A percentile compares a stretch with the other conserved stretches of the same genome.
These are phyloP conservation scores for Cutaneotrichosporon curvatum DNA, from an alignment of 1,284 basidiomycete species.

Conservation along the genomic window DNA sequence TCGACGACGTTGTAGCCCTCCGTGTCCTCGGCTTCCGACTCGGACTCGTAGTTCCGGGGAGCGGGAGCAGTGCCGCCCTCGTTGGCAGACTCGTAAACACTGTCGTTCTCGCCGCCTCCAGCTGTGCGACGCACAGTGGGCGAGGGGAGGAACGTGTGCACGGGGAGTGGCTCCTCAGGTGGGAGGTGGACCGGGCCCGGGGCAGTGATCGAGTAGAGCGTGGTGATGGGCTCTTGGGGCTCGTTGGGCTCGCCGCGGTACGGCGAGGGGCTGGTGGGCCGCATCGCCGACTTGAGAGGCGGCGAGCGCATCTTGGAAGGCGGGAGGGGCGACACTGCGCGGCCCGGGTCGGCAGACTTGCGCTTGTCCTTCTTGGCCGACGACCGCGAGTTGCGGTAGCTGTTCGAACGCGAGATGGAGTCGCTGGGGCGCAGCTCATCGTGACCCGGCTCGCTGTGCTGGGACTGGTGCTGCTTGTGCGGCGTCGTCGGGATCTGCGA, in stretches of 20 bases:
- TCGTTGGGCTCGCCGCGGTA: neutral
- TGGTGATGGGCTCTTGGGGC: constrained; percentile 12
- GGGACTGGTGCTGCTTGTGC: neutral
- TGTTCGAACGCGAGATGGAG: constrained; percentile 25
- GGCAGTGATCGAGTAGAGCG: constrained; percentile 35
- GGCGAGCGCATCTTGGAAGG: constrained; percentile 36
- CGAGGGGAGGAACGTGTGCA: neutral
- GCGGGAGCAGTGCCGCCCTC: constrained; percentile 24
- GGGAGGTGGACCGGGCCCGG: constrained; percentile 36
- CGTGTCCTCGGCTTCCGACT: constrained; percentile 25
- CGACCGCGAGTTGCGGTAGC: constrained; percentile 8
- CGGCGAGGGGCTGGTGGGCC: constrained; percentile 33
- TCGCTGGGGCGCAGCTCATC: constrained; percentile 17
- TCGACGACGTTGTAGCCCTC: constrained; percentile 36
- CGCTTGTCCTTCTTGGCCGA: constrained; percentile 4
- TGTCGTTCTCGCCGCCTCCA: constrained; percentile 28
- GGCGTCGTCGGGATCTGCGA: constrained; percentile 3
- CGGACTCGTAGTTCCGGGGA: constrained; percentile 13
- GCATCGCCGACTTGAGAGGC: constrained; percentile 43
- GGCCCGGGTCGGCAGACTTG: neutral
- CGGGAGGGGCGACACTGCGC: constrained; percentile 29
- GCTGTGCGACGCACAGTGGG: neutral
- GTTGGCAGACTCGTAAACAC: constrained; percentile 42
- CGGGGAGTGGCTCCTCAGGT: constrained; percentile 9
- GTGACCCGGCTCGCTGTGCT: neutral